Conservation (phyloP, 352 stramenopile genomes). For the Globisporangium takayamanum region DNA sequence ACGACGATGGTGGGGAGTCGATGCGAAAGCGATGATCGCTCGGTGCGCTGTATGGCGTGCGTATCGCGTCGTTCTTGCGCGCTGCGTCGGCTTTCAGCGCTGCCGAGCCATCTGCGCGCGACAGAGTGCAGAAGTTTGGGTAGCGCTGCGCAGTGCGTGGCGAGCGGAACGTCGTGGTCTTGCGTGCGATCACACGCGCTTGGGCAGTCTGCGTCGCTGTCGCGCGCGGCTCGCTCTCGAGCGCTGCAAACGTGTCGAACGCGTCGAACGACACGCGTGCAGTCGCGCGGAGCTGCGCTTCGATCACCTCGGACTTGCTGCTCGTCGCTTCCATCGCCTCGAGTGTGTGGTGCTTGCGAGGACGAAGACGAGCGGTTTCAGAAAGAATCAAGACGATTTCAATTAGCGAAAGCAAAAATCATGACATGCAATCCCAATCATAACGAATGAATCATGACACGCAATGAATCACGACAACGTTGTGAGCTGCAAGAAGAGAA, state of each 20-base stretch:
- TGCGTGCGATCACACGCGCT: constrained; percentile 5
- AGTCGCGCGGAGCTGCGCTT: constrained; percentile 7
- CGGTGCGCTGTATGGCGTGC: constrained; percentile 37
- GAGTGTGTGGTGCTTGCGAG: neutral
- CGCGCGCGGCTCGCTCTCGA: constrained; percentile 5
- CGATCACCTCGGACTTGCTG: neutral
- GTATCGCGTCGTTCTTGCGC: constrained; percentile 33
- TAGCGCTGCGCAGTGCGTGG: constrained; percentile 14
- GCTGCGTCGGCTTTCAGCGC: constrained; percentile 35
- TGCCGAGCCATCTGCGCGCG: constrained; percentile 18
- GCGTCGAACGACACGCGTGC: constrained; percentile 6
- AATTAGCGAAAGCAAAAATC: too few relatives aligned
- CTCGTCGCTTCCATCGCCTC: neutral
- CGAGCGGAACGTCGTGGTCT: constrained; percentile 16
- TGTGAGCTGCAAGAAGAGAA: too few relatives aligned
- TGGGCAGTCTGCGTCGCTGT: neutral
- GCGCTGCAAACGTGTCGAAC: constrained; percentile 6
- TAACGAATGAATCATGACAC: too few relatives aligned
- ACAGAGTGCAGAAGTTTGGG: constrained; percentile 23
- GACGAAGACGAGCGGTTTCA: neutral
- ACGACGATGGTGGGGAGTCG: constrained; percentile 19
- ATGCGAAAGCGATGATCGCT: constrained; percentile 40
- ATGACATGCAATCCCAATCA: too few relatives aligned
- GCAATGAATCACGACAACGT: too few relatives aligned
- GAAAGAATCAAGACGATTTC: too few relatives aligned